These are phyloP conservation scores for Trametes punicea DNA, from an alignment of 768 basidiomycete genomes.

Conservation along the genomic window DNA sequence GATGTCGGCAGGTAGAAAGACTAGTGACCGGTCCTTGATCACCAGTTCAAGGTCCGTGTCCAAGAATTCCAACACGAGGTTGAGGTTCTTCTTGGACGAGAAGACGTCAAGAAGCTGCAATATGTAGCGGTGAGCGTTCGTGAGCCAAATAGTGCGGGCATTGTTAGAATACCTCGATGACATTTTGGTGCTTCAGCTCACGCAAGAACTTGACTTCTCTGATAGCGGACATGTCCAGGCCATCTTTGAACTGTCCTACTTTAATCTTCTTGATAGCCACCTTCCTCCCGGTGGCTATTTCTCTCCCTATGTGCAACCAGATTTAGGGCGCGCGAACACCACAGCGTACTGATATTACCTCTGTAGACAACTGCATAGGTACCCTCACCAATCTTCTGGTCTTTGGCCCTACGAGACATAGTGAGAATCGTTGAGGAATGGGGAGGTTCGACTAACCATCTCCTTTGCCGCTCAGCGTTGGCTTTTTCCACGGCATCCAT, in stretches of 20 bases:
- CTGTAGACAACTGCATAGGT: slow-evolving; percentile 95
- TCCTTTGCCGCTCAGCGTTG: slow-evolving; percentile 66
- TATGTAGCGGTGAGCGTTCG: neutral
- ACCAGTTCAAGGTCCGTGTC: slow-evolving; percentile 96
- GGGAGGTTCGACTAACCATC: slow-evolving; percentile 45
- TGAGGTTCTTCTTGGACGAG: slow-evolving; percentile 93
- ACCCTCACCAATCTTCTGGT: slow-evolving; percentile 84
- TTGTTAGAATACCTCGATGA: slow-evolving; percentile 68
- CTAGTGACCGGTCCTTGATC: slow-evolving; percentile 88
- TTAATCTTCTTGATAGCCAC: slow-evolving; percentile 99
- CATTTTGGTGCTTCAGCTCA: slow-evolving; percentile 89
- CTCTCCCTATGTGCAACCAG: slow-evolving; percentile 54
- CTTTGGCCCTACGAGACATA: slow-evolving; percentile 57
- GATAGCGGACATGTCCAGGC: slow-evolving; percentile 97
- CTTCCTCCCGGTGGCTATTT: slow-evolving; percentile 70
- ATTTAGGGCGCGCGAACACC: too few relatives aligned
- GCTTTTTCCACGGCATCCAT: slow-evolving; percentile 87
- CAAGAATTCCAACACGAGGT: slow-evolving; percentile 94
- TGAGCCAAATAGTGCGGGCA: neutral
- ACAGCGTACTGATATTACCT: too few relatives aligned
- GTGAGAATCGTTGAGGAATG: neutral
- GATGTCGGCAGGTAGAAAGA: slow-evolving; percentile 93
- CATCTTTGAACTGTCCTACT: slow-evolving; percentile 95
- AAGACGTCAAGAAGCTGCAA: slow-evolving; percentile 91
- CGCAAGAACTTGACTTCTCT: slow-evolving; percentile 97